These are phyloP conservation scores for Plasmodium adleri DNA, from an alignment of 169 alveolate genomes.

Conservation along the genomic window DNA sequence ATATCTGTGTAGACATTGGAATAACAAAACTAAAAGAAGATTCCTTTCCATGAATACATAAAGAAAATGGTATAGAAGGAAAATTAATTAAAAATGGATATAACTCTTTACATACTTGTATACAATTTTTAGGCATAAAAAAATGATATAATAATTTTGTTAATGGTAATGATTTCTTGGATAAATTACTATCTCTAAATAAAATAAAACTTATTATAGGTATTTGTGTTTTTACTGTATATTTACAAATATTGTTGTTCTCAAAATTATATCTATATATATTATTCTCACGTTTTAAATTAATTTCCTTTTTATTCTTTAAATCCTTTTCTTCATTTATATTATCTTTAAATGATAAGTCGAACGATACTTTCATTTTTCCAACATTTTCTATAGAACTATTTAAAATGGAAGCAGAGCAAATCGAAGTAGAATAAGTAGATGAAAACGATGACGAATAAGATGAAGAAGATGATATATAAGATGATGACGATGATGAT, in stretches of 20 bases:
- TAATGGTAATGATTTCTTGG: slow-evolving; percentile 55
- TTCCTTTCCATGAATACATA: slow-evolving; percentile 70
- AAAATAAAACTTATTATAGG: slow-evolving; percentile 65
- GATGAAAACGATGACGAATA: neutral
- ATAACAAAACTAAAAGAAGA: slow-evolving; percentile 38
- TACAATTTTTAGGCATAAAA: slow-evolving; percentile 65
- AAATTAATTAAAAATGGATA: slow-evolving; percentile 36
- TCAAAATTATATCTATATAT: too few species aligned
- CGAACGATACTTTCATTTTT: neutral
- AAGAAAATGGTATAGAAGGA: slow-evolving; percentile 69
- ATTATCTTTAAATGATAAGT: neutral
- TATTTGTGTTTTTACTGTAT: slow-evolving; percentile 34
- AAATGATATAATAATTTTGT: slow-evolving; percentile 45
- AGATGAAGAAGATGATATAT: neutral
- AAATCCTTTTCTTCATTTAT: neutral
- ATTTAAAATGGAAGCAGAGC: neutral
- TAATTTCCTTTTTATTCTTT: neutral
- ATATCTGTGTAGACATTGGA: slow-evolving; percentile 51
- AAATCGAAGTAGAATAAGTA: neutral
- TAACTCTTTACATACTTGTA: slow-evolving; percentile 44
- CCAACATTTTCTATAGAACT: neutral
- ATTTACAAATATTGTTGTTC: neutral
- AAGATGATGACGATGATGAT: neutral
- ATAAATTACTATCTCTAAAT: slow-evolving; percentile 53
- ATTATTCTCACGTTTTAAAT: neutral